Percentiles rank a stretch among this genome's conserved stretches.
phyloP scores from a whole-genome alignment of 2,329 filamentous ascomycete species.

The Scedosporium dehoogii region DNA sequence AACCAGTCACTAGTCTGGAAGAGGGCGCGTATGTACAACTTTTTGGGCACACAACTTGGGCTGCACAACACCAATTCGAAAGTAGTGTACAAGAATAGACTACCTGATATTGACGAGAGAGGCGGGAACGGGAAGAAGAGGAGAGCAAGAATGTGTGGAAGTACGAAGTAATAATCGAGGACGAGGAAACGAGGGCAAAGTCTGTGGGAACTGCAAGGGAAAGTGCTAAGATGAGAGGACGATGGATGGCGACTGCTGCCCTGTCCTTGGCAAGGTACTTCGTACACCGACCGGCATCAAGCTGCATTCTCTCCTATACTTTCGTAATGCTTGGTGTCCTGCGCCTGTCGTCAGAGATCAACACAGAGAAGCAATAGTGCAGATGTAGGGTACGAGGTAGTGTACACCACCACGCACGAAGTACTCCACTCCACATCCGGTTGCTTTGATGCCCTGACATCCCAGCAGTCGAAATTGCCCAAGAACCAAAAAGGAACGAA shows the following conservation, averaged over 20 bases:
- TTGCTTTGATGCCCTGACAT: neutral
- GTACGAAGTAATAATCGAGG: neutral
- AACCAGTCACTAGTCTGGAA: neutral
- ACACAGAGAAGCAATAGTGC: neutral
- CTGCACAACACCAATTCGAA: neutral
- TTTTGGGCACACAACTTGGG: neutral
- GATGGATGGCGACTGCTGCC: neutral
- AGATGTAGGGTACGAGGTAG: neutral
- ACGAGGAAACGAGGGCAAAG: neutral
- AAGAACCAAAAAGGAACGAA: constrained; percentile 1
- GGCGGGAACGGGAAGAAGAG: neutral
- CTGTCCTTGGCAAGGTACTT: too few species aligned
- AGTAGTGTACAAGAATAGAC: neutral
- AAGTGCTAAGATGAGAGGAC: neutral
- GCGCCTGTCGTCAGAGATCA: too few species aligned
- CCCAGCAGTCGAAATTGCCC: neutral
- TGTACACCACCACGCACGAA: neutral
- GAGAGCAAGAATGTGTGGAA: neutral
- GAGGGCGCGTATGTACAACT: neutral
- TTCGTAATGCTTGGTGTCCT: too few species aligned
- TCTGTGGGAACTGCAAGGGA: neutral
- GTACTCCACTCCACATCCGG: neutral
- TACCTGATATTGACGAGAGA: neutral
- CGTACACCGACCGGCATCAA: neutral
- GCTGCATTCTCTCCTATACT: neutral